Evolutionary conservation across 106 monocot species (phyloP), one percentile per base, ranked within the genome.

Genomic region (Acorus calamus): DNA sequence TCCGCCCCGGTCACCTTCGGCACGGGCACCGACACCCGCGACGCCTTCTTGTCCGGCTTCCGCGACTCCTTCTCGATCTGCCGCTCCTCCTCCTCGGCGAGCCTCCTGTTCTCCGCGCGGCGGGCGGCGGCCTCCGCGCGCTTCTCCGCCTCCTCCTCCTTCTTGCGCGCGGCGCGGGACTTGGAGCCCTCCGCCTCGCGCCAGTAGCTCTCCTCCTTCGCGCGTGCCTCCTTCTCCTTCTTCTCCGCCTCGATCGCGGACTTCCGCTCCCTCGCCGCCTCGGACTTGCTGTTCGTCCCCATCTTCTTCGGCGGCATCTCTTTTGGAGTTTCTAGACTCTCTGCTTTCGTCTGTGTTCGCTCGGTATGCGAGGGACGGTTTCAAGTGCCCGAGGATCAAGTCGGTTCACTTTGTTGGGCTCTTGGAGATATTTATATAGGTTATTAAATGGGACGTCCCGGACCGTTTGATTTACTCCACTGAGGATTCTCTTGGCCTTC

Each of bases 261-360:
- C 59, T 69, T 67, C 5, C 88, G 79, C 8, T 75, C 82, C 9
- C 91, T 84, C 42, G 87, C 82, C 46, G 77, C 87, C 73, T 91
- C 96, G 46, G 90, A 84, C 76, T 91, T 87, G 13, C 90, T 69
- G 78, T 96, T 96, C 49, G 69, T 53, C 44, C 90, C 87, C 90
- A 96, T 80, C 83, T 96, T 96, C 85, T 96, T 96, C 86, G 94
- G 94, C 87, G 84, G 87, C 66, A 59, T 9, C 41, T 14, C 14
- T 64, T 14, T 64, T 51, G 3, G 3, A 47, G 10, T 47, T 5
- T 62, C n/a, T 5, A 13, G 10, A 55, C 6, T 3, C 9, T 7
- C 28, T 28, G 28, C 1, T 28, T 28, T 28, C 28, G 28, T 28
- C 28, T 28, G 28, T 28, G 28, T 28, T 28, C 28, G 28, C 28